phyloP scores from a whole-genome alignment of 768 basidiomycete species.

The Lentinula boryana region DNA sequence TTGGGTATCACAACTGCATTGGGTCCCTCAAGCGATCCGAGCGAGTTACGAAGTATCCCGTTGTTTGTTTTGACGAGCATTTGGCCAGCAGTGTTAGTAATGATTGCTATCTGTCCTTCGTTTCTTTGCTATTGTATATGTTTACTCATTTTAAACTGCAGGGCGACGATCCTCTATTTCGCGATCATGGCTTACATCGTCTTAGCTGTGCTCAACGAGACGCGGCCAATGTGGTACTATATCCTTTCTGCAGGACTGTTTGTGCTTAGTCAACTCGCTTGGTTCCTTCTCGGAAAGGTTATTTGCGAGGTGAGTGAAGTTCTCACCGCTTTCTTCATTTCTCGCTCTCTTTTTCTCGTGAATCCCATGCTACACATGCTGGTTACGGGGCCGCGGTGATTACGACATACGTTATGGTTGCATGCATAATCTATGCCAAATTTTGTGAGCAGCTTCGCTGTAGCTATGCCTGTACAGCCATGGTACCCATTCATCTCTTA shows the following conservation, averaged over 20 bases:
- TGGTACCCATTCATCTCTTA: too few species aligned
- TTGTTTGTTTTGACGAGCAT: constrained; percentile 78
- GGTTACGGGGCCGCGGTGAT: neutral
- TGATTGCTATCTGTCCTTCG: neutral
- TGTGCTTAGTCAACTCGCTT: constrained; percentile 74
- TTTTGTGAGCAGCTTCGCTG: too few species aligned
- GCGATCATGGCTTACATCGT: constrained; percentile 78
- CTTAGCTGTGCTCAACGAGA: constrained; percentile 68
- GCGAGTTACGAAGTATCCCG: constrained; percentile 55
- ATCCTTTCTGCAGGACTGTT: constrained; percentile 70
- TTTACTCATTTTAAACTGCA: constrained; percentile 15
- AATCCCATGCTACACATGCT: neutral
- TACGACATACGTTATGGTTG: too few species aligned
- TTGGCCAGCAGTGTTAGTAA: constrained; percentile 70
- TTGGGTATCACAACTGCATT: constrained; percentile 59
- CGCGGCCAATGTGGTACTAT: constrained; percentile 77
- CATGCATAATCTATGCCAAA: too few species aligned
- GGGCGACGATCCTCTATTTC: constrained; percentile 66
- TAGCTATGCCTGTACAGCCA: too few species aligned
- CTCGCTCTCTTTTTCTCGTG: neutral
- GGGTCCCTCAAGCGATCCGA: constrained; percentile 52
- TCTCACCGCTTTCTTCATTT: neutral
- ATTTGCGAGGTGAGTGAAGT: constrained; percentile 52
- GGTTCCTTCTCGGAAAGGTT: constrained; percentile 72
- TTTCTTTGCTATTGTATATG: neutral